phyloP scores from a whole-genome alignment of 805 yeast genomes.

The Candida wancherniae region DNA sequence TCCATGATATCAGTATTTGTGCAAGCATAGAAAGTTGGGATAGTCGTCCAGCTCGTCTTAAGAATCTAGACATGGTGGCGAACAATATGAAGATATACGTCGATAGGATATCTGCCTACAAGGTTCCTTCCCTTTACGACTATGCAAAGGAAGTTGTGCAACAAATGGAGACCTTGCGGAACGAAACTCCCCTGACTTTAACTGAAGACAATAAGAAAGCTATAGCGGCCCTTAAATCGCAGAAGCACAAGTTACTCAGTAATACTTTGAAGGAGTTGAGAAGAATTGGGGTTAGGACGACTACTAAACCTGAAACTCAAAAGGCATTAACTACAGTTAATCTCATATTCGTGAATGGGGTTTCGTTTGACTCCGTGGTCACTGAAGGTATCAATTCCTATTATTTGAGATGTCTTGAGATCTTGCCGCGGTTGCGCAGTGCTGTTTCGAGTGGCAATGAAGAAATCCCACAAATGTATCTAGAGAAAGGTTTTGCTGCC shows the following conservation, averaged over 20 bases:
- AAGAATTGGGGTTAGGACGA: conserved; percentile 69
- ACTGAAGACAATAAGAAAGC: conserved; percentile 71
- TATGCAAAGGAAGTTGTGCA: conserved; percentile 51
- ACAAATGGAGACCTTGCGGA: conserved; percentile 58
- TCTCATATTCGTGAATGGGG: conserved; percentile 52
- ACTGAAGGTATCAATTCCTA: conserved; percentile 44
- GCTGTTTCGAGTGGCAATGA: conserved; percentile 56
- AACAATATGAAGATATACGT: conserved; percentile 52
- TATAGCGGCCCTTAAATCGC: conserved; percentile 66
- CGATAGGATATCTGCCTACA: conserved; percentile 25
- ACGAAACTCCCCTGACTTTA: conserved; percentile 70
- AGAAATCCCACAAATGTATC: conserved; percentile 72
- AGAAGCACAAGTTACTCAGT: conserved; percentile 73
- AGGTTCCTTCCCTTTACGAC: conserved; percentile 46
- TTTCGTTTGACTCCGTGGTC: conserved; percentile 35
- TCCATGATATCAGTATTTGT: conserved; percentile 21
- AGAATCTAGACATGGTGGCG: conserved; percentile 46
- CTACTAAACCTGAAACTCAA: conserved; percentile 61
- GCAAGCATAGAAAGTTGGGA: conserved; percentile 43
- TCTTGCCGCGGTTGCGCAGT: conserved; percentile 73
- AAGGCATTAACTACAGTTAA: conserved; percentile 59
- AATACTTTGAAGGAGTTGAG: conserved; percentile 70
- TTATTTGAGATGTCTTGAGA: conserved; percentile 69
- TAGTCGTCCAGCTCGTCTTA: conserved; percentile 53
- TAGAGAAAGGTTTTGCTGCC: conserved; percentile 71